Evolutionary conservation across 1,284 basidiomycete species (phyloP).

Genomic region (Papiliotrema terrestris): DNA sequence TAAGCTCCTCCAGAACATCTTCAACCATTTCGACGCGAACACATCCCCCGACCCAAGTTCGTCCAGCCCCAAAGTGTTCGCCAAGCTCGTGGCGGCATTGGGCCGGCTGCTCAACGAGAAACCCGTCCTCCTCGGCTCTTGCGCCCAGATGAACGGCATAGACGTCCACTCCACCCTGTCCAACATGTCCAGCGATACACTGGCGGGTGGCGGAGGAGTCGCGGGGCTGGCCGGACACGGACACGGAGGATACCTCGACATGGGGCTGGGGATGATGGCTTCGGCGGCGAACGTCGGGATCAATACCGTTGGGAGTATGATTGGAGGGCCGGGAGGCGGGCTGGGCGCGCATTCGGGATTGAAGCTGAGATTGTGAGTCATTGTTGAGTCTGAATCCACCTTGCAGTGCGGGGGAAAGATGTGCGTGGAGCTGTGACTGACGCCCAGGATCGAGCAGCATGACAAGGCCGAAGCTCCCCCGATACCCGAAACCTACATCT

Average conservation of each 20-base stretch:
- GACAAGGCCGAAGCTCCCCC: constrained; percentile 92
- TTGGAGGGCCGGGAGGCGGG: constrained; percentile 59
- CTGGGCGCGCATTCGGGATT: constrained; percentile 70
- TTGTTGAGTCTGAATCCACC: constrained; percentile 3
- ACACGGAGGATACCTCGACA: constrained; percentile 54
- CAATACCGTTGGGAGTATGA: constrained; percentile 67
- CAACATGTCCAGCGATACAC: constrained; percentile 4
- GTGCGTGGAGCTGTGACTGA: constrained; percentile 3
- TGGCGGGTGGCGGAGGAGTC: no score
- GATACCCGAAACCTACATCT: constrained; percentile 88
- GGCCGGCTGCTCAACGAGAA: constrained; percentile 83
- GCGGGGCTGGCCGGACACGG: no score
- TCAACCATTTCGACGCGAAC: constrained; percentile 79
- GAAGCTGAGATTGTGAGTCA: constrained; percentile 75
- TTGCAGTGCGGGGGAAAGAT: no score
- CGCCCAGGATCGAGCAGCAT: constrained; percentile 80
- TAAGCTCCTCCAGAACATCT: constrained; percentile 73
- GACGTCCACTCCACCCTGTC: constrained; percentile 53
- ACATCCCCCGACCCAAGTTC: constrained; percentile 56
- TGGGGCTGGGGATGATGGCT: constrained; percentile 76
- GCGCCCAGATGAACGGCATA: constrained; percentile 72
- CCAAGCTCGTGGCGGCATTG: constrained; percentile 71
- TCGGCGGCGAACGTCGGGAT: constrained; percentile 76
- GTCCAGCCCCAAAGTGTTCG: constrained; percentile 62
- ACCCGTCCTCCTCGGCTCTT: constrained; percentile 73